Evolutionary conservation across 2,329 filamentous ascomycete genomes (phyloP).

Genomic region (Onygenales sp.): DNA sequence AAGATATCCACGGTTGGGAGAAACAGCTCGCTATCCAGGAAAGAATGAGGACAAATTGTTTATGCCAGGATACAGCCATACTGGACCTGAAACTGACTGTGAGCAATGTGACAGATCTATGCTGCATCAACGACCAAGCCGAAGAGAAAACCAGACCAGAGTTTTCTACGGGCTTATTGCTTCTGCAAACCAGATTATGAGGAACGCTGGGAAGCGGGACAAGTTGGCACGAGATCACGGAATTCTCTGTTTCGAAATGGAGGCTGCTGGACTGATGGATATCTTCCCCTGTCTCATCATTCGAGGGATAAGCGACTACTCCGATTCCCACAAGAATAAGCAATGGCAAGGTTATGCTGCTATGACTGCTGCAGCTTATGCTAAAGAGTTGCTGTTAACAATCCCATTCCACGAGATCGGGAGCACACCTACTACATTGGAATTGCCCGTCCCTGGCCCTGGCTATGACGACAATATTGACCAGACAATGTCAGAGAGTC

Average conservation of each 20-base stretch:
- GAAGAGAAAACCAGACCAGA: background rate
- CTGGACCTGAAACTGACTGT: background rate
- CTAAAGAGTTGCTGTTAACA: conserved; percentile 4
- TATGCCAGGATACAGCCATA: background rate
- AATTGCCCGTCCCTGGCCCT: too few species aligned
- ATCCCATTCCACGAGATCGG: background rate
- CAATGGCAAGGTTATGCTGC: conserved; percentile 20
- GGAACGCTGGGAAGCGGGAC: conserved; percentile 9
- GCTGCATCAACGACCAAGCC: background rate
- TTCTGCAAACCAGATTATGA: conserved; percentile 6
- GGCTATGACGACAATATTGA: too few species aligned
- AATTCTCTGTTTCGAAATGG: conserved; percentile 3
- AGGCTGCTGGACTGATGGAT: conserved; percentile 7
- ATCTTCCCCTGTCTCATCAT: conserved; percentile 28
- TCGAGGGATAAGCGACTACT: conserved; percentile 15
- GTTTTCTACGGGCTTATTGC: conserved; percentile 7
- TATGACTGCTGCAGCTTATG: conserved; percentile 5
- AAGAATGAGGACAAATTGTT: background rate
- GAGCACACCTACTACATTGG: background rate
- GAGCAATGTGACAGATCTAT: background rate
- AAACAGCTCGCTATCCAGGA: background rate
- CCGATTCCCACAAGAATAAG: conserved; percentile 16
- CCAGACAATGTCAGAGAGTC: too few species aligned
- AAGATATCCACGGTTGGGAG: background rate
- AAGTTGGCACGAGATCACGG: conserved; percentile 1